Base-by-base conservation (phyloP, 768 basidiomycete species). In the Suillus subalutaceus region DNA sequence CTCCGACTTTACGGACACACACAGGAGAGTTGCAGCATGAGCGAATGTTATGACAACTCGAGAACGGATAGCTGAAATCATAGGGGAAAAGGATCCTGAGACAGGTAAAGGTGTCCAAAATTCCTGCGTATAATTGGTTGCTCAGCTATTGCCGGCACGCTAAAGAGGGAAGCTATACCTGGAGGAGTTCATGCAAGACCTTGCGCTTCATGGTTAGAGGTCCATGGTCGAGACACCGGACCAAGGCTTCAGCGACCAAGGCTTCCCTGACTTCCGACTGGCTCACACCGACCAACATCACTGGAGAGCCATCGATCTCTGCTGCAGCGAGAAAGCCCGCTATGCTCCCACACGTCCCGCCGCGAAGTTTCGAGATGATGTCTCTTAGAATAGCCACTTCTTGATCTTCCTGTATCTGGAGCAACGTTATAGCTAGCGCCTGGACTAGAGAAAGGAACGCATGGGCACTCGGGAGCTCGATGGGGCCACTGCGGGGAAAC, bases 371-470 rank as follows among this genome's bases (percentile, higher is more conserved):
- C 1, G 72, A 68, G 35, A 89, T 79, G 16, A 86, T 74, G 4
- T 84, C 83, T 48, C 78, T 75, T 5, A 85, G 63, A 4, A 81
- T 67, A 30, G 69, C 69, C 12, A 73, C 68, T 62, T 85, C 85
- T 20, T 1, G 35, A 10, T 58, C 48, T 37, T 62, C 44, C 48
- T 52, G 43, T 37, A 50, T 71, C 30, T 78, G 74, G 3, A 83
- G 80, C 4, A 87, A 79, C 26, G 90, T 79, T 0, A 82, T 76
- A 64, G 88, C 82, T 8, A 91, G 76, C 0, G 80, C 82, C 44
- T 85, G 85, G 8, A 82, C 75, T 8, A 92, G 74, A 4, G 84
- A 83, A 67, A 84, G 83, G 46, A 90, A 81, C 20, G 81, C 78
- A 44, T 80, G 71, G 2, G 84, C 81, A 1, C 82, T 82, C 4